phyloP scores from a whole-genome alignment of 805 yeast genomes.

The Candida peoriensis region DNA sequence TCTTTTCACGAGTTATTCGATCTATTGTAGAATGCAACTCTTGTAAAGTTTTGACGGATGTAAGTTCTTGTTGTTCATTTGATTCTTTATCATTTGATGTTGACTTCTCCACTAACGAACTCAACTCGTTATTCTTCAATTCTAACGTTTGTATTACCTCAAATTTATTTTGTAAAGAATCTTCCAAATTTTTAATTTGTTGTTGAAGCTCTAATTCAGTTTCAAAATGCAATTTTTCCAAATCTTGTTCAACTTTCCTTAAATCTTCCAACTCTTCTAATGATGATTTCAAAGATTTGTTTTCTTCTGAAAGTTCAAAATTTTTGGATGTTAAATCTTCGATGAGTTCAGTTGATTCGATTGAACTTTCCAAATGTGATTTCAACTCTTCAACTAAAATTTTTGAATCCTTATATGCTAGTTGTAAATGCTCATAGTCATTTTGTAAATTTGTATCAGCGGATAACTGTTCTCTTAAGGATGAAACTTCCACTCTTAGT shows the following conservation, averaged over 20 bases:
- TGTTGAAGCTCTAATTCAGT: constrained; percentile 39
- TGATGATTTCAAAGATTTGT: constrained; percentile 30
- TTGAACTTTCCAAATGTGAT: constrained; percentile 24
- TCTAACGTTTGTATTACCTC: constrained; percentile 8
- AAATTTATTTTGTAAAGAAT: constrained; percentile 15
- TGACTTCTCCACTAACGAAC: constrained; percentile 2
- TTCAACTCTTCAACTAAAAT: constrained; percentile 22
- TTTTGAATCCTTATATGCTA: constrained; percentile 13
- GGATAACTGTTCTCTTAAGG: no score
- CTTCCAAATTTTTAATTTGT: constrained; percentile 29
- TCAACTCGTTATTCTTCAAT: constrained; percentile 15
- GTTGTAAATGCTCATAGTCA: constrained; percentile 2
- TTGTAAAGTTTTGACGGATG: background rate
- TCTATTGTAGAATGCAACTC: constrained; percentile 1
- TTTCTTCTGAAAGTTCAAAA: constrained; percentile 28
- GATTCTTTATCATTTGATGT: background rate
- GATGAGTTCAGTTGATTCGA: constrained; percentile 28
- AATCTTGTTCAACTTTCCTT: constrained; percentile 42
- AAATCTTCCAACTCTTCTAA: constrained; percentile 45
- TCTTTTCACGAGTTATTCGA: background rate
- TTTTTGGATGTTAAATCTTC: constrained; percentile 33
- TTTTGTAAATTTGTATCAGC: background rate
- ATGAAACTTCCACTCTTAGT: constrained; percentile 21
- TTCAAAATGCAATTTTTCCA: constrained; percentile 38
- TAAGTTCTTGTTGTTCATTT: no score